Percentiles rank a stretch among this genome's conserved stretches.
Evolutionary conservation across 2,329 filamentous ascomycete genomes (phyloP).

Genomic region (Aureobasidium sp.): DNA sequence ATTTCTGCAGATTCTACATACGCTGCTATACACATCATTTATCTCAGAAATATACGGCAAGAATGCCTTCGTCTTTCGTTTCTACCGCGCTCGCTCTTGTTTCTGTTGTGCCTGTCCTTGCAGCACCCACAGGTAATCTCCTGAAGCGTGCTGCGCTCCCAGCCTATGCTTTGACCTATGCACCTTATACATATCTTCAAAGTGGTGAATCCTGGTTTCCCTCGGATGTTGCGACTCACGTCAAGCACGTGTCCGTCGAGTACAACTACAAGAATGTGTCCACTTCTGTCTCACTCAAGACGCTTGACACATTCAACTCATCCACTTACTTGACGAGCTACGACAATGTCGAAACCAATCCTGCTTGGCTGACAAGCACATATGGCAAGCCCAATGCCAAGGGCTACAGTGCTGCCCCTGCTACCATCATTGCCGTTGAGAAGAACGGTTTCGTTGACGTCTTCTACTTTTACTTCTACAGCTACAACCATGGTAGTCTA

Average conservation of each 20-base stretch:
- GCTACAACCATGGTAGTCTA: conserved; percentile 10
- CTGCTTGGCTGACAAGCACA: conserved; percentile 1
- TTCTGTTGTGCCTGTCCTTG: background rate
- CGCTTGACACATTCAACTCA: background rate
- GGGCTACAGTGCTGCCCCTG: conserved; percentile 10
- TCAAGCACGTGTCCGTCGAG: conserved; percentile 10
- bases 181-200: conserved; percentile 5
- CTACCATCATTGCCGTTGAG: conserved; percentile 12
- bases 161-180: conserved; percentile 11
- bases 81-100: background rate
- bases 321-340: background rate
- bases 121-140: background rate
- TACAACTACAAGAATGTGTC: conserved; percentile 3
- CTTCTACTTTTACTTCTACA: conserved; percentile 12
- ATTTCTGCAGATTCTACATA: background rate
- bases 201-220: conserved; percentile 10
- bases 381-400: conserved; percentile 6
- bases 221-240: conserved; percentile 9
- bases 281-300: background rate
- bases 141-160: conserved; percentile 8
- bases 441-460: conserved; percentile 3
- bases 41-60: background rate
- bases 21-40: background rate
- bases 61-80: background rate
- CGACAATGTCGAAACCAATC: conserved; percentile 10